Evolutionary conservation across 495 filamentous ascomycete genomes (phyloP), one percentile per base, ranked within the genome.

Genomic region (Neurospora sp.): DNA sequence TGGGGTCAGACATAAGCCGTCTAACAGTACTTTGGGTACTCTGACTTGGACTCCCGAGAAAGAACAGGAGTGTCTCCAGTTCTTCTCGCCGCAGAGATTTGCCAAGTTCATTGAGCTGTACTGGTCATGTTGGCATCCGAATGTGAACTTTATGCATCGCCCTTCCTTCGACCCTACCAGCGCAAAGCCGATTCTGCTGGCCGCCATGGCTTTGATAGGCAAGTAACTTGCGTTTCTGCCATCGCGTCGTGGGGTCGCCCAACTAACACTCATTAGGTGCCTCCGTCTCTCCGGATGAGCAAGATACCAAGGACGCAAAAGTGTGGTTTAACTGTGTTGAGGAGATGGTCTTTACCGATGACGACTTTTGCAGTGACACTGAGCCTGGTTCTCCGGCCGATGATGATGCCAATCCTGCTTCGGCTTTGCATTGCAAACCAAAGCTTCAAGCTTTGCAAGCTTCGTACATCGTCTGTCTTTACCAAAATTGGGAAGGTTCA

Each of bases 301-400:
- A 59, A 22, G 78, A 80, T 70, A 76, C 72, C 74, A 73, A 74
- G n/a, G 78, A 80, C 10, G 78, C 78, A 14, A 72, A 44, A 22
- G 71, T 75, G 71, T 80, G 77, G 78, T 75, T 80, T 48, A 79
- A 79, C 73, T 79, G 75, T 40, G 78, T 80, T 37, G 78, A 80
- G 27, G 78, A 80, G 70, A 79, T 80, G 77, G 78, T 76, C 9
- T 80, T 80, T 39, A 74, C 74, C 12, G 78, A 80, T 48, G 74
- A 75, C 38, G 78, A 80, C 68, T 80, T 80, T 59, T 77, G 78
- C 71, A 75, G 76, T 22, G 78, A 80, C 68, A 74, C 73, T 3
- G 78, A 80, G 16, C 72, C 76, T 9, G 22, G 69, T 22, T 72
- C 71, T 8, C 61, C 71, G 14, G 45, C n/a, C 8, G 39, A 48